Base-by-base conservation (phyloP, 495 filamentous ascomycete genomes). In the Penicillium bialowiezense region DNA sequence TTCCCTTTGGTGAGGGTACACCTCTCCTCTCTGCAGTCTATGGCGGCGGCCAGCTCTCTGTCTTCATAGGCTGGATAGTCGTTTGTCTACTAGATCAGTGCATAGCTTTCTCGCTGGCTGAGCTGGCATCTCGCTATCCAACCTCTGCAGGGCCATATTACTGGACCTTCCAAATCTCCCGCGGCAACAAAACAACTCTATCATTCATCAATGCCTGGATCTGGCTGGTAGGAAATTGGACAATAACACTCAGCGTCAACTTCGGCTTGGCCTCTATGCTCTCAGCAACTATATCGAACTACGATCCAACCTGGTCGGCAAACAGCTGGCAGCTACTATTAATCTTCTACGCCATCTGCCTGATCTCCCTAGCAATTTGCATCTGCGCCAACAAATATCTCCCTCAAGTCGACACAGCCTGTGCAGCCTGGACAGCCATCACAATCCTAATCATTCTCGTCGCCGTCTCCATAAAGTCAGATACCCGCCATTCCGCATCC, bases 181-280 rank as follows among this genome's bases (percentile, higher is more conserved):
- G 49, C 2, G 48, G 55, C 31, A 52, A 54, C 23, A 68, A 67
- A 38, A 54, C 62, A 2, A 59, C 82, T 7, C 60, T 81, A 3
- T 83, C 82, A 10, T 87, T 85, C 69, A 77, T 85, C 45, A 85
- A 76, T 51, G 83, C 80, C 43, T 87, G 85, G 84, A 64, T 81
- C 17, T 87, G 81, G 59, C 72, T 84, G 7, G 77, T 87, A 18
- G 84, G 83, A 20, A 86, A 87, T 57, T 84, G 84, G 64, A 87
- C 83, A 23, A 86, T 87, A 44, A 88, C 83, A 0, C 69, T 87
- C 33, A 78, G 82, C 6, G 83, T 86, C 24, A 84, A 87, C 54
- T 88, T 88, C 50, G 84, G 82, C 7, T 80, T 82, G 26, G 81
- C 73, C 0, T 82, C 83, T 20, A 47, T 87, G 33, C 70, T 85